Evolutionary conservation across 768 basidiomycete species (phyloP).

Genomic region (Russula virescens): DNA sequence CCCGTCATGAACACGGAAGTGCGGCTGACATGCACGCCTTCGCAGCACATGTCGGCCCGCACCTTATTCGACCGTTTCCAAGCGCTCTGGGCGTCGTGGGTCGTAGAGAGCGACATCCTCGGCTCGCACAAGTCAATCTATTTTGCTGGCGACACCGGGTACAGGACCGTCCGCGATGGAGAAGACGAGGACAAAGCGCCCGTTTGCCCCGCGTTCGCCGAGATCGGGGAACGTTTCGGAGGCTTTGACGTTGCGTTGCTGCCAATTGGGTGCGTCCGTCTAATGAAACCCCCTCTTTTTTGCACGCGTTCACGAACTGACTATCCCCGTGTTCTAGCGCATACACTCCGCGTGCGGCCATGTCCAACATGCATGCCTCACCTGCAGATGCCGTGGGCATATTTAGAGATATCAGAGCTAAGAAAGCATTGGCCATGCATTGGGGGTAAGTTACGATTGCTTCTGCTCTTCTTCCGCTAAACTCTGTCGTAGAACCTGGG

Average conservation of each 20-base stretch:
- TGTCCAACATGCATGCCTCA: conserved; percentile 55
- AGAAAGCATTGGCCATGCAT: conserved; percentile 62
- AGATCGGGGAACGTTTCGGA: conserved; percentile 59
- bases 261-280: conserved; percentile 50
- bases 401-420: conserved; percentile 56
- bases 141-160: conserved; percentile 70
- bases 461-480: neutral
- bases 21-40: conserved; percentile 53
- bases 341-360: conserved; percentile 48
- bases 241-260: conserved; percentile 65
- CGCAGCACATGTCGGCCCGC: conserved; percentile 58
- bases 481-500: conserved; percentile 42
- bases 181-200: conserved; percentile 47
- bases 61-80: conserved; percentile 45
- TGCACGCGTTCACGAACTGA: neutral
- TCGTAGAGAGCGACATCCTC: conserved; percentile 43
- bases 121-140: conserved; percentile 44
- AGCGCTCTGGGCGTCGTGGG: conserved; percentile 66
- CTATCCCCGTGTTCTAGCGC: conserved; percentile 41
- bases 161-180: conserved; percentile 42
- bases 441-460: conserved; percentile 47
- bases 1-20: conserved; percentile 29
- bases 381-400: conserved; percentile 67
- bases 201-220: conserved; percentile 65
- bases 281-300: neutral